Evolutionary conservation across 306 rosid species (phyloP).

Genomic region (Rosa chinensis): DNA sequence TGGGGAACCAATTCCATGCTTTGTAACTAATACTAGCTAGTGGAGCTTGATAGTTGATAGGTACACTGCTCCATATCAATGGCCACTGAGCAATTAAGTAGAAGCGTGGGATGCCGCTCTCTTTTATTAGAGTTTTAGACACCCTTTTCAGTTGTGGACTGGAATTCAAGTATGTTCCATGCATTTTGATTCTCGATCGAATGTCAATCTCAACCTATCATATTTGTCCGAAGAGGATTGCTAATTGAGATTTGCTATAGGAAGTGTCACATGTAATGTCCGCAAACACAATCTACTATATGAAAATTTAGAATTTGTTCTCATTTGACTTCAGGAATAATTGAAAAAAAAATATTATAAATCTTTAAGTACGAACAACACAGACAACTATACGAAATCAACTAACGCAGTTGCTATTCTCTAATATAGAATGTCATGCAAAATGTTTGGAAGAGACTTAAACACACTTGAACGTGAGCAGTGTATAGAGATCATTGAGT

Average conservation of each 20-base stretch:
- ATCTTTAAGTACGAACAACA: not conserved
- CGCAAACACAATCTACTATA: not conserved
- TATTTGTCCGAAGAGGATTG: not conserved
- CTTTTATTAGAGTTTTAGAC: not conserved
- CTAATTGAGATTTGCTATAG: not conserved
- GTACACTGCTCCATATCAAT: conserved; percentile 17
- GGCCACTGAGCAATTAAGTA: not conserved
- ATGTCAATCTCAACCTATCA: not conserved
- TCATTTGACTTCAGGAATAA: not conserved
- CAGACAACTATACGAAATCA: not conserved
- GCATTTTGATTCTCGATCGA: not conserved
- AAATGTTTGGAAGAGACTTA: too few species aligned
- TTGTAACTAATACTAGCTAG: not conserved
- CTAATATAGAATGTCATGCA: too few species aligned
- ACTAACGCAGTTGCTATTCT: not conserved
- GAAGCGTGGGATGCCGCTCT: conserved; percentile 41
- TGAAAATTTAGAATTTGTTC: not conserved
- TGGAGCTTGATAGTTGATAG: conserved; percentile 15
- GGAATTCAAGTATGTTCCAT: not conserved
- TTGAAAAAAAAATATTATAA: not conserved
- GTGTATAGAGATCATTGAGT: too few species aligned
- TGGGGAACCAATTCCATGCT: conserved; percentile 7
- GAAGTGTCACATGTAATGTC: not conserved
- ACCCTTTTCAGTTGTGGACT: not conserved
- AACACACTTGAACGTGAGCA: not conserved